Evolutionary conservation across 23 red algal species (phyloP), one percentile per base, ranked within the genome.

Genomic region (Gracilaria domingensis): DNA sequence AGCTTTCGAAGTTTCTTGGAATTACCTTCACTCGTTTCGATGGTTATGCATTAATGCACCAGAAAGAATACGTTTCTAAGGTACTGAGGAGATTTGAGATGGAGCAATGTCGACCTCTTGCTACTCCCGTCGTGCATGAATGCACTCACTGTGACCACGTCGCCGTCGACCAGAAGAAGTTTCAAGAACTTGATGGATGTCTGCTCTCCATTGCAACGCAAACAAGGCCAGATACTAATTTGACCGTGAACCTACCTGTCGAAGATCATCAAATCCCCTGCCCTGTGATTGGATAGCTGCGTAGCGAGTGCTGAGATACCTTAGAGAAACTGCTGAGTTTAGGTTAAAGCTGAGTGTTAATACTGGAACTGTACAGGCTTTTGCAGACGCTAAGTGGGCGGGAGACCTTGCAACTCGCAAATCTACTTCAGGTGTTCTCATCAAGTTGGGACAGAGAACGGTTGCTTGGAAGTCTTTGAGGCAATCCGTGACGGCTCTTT

Each of bases 241-340:
- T 61, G 0, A 54, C 80, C 7, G 55, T 83, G 12, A 62, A 4
- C 6, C 32, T 64, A 11, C 80, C 64, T 61, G 23, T 51, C 29
- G 47, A 0, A 42, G 35, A 23, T 56, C 53, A 0, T 30, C n/a
- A 14, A 65, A 58, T 60, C 80, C 80, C 37, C 35, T 58, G 0
- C 53, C 25, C 0, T 60, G 36, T 21, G n/a, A 62, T 44, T 40
- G 25, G 25, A 23, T 37, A 0, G 37, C 30, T 23, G 30, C 56
- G 18, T 64, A 83, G 57, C 49, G 57, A 60, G 32, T 62, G 26
- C 51, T 83, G 50, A 83, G 80, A 0, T 83, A 83, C 30, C 38
- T 83, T 28, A 26, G 64, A 61, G 80, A 54, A 33, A 83, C 80
- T 20, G 23, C 12, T 29, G 59, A 62, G n/a, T 83, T 61, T 58